Percentiles rank a stretch among this genome's conserved stretches.
Conservation (phyloP, 2,329 filamentous ascomycete genomes). For the Polytolypa hystricis region DNA sequence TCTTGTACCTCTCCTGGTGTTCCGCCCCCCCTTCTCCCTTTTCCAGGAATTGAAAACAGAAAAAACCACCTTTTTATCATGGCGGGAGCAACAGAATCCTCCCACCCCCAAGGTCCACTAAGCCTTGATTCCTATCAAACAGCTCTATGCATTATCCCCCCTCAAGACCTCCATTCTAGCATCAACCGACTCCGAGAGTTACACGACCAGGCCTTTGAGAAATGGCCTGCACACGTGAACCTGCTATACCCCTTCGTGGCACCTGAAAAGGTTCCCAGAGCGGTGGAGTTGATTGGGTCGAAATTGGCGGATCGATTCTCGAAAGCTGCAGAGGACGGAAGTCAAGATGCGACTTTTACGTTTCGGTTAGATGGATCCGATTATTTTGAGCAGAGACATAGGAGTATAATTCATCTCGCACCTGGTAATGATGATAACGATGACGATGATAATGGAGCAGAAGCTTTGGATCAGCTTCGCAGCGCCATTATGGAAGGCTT, state of each 20-base stretch:
- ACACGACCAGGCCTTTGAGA: constrained; percentile 50
- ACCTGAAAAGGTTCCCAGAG: constrained; percentile 35
- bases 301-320: constrained; percentile 16
- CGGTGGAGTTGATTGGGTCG: constrained; percentile 31
- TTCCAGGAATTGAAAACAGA: too few relatives aligned
- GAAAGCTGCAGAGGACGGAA: constrained; percentile 1
- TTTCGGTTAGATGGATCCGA: constrained; percentile 30
- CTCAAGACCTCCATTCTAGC: constrained; percentile 35
- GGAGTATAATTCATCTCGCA: constrained; percentile 40
- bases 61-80: too few relatives aligned
- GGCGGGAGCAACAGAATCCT: too few relatives aligned
- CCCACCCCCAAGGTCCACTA: too few relatives aligned
- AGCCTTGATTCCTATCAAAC: constrained; percentile 43
- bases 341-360: constrained; percentile 2
- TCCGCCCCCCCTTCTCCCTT: too few relatives aligned
- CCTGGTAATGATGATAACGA: not conserved
- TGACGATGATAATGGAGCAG: constrained; percentile 3
- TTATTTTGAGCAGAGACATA: constrained; percentile 39
- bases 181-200: constrained; percentile 47
- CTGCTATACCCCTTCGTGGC: constrained; percentile 55
- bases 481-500: constrained; percentile 27
- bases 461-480: constrained; percentile 25
- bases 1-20: too few relatives aligned
- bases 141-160: constrained; percentile 50
- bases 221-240: constrained; percentile 59